phyloP scores from a whole-genome alignment of 805 yeast species.

The Yamadazyma paraphyllophila region DNA sequence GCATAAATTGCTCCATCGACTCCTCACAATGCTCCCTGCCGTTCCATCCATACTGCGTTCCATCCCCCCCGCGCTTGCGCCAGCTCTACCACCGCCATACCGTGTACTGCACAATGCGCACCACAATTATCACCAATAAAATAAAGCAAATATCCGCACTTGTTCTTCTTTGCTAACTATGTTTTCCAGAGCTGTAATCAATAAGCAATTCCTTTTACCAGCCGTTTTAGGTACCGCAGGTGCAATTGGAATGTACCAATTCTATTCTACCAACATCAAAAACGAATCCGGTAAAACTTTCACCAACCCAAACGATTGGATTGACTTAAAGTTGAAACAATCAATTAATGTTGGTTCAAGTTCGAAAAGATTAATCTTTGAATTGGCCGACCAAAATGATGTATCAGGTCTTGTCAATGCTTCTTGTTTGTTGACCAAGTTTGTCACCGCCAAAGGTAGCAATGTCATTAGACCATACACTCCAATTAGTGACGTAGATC shows the following conservation, averaged over 20 bases:
- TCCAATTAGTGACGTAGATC: constrained; percentile 70
- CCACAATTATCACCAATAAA: constrained; percentile 21
- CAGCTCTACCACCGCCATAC: background rate
- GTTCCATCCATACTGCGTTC: background rate
- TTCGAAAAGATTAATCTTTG: constrained; percentile 69
- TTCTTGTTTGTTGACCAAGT: constrained; percentile 78
- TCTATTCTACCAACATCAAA: constrained; percentile 23
- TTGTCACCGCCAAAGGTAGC: constrained; percentile 76
- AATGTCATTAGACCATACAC: constrained; percentile 88
- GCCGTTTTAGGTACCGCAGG: constrained; percentile 32
- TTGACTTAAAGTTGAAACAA: constrained; percentile 60
- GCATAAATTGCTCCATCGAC: no score
- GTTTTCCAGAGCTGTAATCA: constrained; percentile 22
- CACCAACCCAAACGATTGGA: constrained; percentile 65
- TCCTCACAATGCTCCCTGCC: no score
- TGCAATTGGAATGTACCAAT: constrained; percentile 32
- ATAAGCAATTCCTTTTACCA: constrained; percentile 23
- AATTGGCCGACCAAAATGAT: constrained; percentile 63
- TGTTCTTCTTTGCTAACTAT: constrained; percentile 3
- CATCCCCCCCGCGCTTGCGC: background rate
- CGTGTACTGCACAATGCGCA: background rate
- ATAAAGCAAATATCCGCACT: constrained; percentile 9
- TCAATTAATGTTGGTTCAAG: constrained; percentile 53
- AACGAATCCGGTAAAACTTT: constrained; percentile 49
- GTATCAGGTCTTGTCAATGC: constrained; percentile 78